Conservation (phyloP, 306 rosid genomes). For the Calophaca sinica region DNA sequence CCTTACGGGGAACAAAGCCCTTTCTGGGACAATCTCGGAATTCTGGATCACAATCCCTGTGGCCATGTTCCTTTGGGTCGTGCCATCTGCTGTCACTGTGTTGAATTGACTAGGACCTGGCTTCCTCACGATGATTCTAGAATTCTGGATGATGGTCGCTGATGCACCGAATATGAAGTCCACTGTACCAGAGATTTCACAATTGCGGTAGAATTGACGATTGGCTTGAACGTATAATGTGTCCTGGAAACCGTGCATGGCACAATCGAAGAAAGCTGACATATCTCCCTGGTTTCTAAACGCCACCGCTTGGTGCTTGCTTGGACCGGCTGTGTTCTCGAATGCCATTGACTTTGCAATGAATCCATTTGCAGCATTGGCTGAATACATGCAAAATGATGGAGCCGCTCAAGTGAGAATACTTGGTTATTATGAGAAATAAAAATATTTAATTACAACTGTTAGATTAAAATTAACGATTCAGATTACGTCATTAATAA, state of each 20-base stretch:
- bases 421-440: too few relatives aligned
- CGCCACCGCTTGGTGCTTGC: conserved; percentile 79
- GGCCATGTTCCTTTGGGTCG: conserved; percentile 30
- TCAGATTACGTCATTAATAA: too few relatives aligned
- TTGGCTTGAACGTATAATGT: conserved; percentile 63
- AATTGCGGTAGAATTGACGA: conserved; percentile 80
- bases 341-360: conserved; percentile 68
- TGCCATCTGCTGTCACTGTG: conserved; percentile 73
- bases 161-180: conserved; percentile 80
- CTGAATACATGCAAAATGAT: conserved; percentile 33
- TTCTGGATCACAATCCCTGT: conserved; percentile 71
- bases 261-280: conserved; percentile 64
- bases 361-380: conserved; percentile 57
- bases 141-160: conserved; percentile 61
- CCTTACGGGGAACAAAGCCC: conserved; percentile 44
- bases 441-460: too few relatives aligned
- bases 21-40: conserved; percentile 66
- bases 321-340: conserved; percentile 70
- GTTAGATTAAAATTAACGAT: too few relatives aligned
- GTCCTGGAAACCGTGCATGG: conserved; percentile 72
- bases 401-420: too few relatives aligned
- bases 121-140: conserved; percentile 54
- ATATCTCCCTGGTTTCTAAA: conserved; percentile 66
- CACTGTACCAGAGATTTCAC: conserved; percentile 75
- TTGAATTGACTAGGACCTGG: conserved; percentile 61